phyloP scores from a whole-genome alignment of 2,329 filamentous ascomycete species.

The Zymoseptoria brevis region DNA sequence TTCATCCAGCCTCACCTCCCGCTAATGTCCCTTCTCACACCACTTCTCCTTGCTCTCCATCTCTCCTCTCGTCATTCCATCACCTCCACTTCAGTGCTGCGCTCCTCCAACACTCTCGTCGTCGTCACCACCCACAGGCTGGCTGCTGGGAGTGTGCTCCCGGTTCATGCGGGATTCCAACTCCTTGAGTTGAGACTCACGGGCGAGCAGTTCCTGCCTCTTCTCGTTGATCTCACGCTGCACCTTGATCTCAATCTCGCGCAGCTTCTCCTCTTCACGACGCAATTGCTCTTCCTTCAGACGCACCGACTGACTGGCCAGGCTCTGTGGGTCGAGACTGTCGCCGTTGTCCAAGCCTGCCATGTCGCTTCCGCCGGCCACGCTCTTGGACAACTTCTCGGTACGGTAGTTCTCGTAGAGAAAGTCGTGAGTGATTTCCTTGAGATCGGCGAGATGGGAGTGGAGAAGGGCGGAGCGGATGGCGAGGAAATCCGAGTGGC shows the following conservation, averaged over 20 bases:
- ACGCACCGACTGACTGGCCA: constrained; percentile 92
- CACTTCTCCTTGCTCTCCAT: background rate
- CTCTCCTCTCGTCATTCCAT: background rate
- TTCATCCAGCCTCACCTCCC: background rate
- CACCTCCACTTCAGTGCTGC: constrained; percentile 7
- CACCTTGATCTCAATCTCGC: constrained; percentile 98
- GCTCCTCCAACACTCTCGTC: constrained; percentile 20
- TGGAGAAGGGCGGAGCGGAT: constrained; percentile 94
- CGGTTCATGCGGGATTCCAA: constrained; percentile 96
- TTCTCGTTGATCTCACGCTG: constrained; percentile 99
- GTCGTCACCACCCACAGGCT: constrained; percentile 13
- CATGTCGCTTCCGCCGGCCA: constrained; percentile 64
- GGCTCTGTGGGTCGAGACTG: constrained; percentile 95
- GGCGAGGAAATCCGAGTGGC: constrained; percentile 96
- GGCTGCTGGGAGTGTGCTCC: constrained; percentile 27
- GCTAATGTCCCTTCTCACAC: background rate
- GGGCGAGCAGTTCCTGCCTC: constrained; percentile 92
- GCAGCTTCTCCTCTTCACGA: constrained; percentile 98
- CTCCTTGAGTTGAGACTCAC: constrained; percentile 96
- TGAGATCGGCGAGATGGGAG: constrained; percentile 94
- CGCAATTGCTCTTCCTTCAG: constrained; percentile 99
- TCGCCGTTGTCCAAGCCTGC: constrained; percentile 17
- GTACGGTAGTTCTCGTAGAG: constrained; percentile 99
- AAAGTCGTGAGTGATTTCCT: constrained; percentile 99
- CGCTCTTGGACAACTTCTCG: constrained; percentile 99